Conservation (phyloP, 2,329 filamentous ascomycete species). For the Volutella citrinella region DNA sequence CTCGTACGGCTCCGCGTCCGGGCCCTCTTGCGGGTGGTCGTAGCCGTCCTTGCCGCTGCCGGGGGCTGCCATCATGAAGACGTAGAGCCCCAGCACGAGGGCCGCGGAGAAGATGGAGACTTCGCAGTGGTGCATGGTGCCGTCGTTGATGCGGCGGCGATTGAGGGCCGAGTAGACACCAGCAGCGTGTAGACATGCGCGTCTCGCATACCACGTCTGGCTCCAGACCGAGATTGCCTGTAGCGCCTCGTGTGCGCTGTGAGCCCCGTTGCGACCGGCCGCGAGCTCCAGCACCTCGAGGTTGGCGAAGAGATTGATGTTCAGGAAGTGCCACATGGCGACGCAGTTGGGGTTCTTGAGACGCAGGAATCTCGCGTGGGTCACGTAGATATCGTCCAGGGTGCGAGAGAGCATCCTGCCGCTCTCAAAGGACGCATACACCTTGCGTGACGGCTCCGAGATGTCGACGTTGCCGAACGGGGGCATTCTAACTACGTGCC, state of each 20-base stretch:
- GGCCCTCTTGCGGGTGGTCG: too few species aligned
- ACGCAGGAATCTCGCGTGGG: neutral
- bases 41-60: neutral
- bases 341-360: slow-evolving; percentile 9
- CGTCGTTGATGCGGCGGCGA: slow-evolving; percentile 3
- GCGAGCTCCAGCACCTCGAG: slow-evolving; percentile 8
- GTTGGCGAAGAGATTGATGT: neutral
- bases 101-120: slow-evolving; percentile 6
- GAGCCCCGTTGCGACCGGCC: neutral
- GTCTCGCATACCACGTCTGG: neutral
- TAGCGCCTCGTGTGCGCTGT: neutral
- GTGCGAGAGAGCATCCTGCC: too few species aligned
- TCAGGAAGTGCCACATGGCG: slow-evolving; percentile 7
- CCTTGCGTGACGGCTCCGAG: slow-evolving; percentile 4
- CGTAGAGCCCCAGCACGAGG: neutral
- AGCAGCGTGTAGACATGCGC: slow-evolving; percentile 6
- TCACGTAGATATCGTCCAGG: slow-evolving; percentile 1
- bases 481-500: too few species aligned
- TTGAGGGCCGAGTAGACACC: slow-evolving; percentile 1
- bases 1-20: slow-evolving; percentile 3
- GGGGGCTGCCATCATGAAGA: slow-evolving; percentile 2
- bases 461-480: too few species aligned
- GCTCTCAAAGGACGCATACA: too few species aligned
- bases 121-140: slow-evolving; percentile 3
- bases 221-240: slow-evolving; percentile 6